Conservation (phyloP, 176 grass and related monocot genomes). For the Zea luxurians region DNA sequence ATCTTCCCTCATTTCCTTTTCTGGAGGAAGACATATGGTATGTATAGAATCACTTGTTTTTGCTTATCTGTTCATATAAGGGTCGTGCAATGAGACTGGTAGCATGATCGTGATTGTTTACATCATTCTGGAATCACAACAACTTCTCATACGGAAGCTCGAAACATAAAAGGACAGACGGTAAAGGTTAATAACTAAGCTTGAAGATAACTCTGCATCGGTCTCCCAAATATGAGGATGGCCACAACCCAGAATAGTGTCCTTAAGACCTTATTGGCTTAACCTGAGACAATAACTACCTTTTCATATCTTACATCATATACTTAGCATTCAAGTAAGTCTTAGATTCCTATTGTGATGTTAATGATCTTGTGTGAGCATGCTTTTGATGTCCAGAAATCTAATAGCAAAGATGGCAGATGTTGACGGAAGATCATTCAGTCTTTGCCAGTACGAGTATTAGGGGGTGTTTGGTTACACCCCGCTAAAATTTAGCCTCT, state of each 20-base stretch:
- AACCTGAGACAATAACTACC: background rate
- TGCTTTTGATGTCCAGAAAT: background rate
- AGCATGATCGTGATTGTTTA: background rate
- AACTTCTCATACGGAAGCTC: background rate
- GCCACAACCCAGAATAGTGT: background rate
- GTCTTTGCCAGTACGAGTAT: background rate
- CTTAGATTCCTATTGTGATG: background rate
- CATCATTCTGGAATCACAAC: background rate
- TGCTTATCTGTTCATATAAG: background rate
- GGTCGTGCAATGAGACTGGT: background rate
- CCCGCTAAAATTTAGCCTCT: too few species aligned
- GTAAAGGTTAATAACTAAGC: background rate
- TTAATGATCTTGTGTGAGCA: background rate
- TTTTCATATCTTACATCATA: background rate
- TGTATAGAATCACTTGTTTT: background rate
- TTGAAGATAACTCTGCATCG: background rate
- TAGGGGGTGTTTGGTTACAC: too few species aligned
- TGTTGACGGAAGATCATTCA: constrained; percentile 2
- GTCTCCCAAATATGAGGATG: background rate
- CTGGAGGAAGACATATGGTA: constrained; percentile 15
- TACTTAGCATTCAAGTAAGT: background rate
- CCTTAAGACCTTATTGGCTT: background rate
- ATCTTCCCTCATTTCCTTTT: constrained; percentile 19
- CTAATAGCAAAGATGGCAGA: background rate
- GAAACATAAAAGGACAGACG: background rate